Evolutionary conservation across 768 basidiomycete species (phyloP).

Genomic region (Inosperma sp.): DNA sequence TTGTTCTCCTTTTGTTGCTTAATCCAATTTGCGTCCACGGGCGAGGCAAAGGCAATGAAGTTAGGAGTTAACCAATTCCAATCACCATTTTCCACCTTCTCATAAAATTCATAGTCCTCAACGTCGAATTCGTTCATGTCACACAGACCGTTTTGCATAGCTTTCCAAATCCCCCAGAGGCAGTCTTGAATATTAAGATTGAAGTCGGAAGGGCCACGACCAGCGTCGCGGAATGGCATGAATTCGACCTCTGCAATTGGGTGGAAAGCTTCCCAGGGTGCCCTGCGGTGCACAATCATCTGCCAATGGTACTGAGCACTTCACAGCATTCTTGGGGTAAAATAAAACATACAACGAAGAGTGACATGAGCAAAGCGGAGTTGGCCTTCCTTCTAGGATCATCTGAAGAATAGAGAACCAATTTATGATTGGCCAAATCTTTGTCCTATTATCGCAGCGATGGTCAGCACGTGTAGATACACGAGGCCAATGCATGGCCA

Average conservation of each 20-base stretch:
- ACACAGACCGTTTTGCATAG: slow-evolving; percentile 86
- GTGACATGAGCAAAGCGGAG: slow-evolving; percentile 88
- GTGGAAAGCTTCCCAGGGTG: slow-evolving; percentile 93
- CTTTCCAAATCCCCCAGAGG: slow-evolving; percentile 83
- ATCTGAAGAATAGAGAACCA: slow-evolving; percentile 84
- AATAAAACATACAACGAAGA: slow-evolving; percentile 70
- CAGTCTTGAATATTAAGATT: slow-evolving; percentile 92
- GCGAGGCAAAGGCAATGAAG: slow-evolving; percentile 93
- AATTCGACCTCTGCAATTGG: slow-evolving; percentile 91
- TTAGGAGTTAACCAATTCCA: slow-evolving; percentile 94
- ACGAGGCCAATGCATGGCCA: slow-evolving; percentile 28
- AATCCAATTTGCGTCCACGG: slow-evolving; percentile 76
- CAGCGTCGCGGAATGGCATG: slow-evolving; percentile 95
- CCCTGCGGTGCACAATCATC: slow-evolving; percentile 89
- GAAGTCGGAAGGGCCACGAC: slow-evolving; percentile 88
- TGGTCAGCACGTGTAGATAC: slow-evolving; percentile 30
- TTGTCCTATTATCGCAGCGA: slow-evolving; percentile 51
- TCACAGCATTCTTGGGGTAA: slow-evolving; percentile 9
- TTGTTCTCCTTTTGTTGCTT: slow-evolving; percentile 68
- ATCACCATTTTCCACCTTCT: slow-evolving; percentile 93
- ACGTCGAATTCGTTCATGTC: slow-evolving; percentile 94
- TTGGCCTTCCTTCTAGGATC: slow-evolving; percentile 89
- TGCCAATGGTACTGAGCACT: slow-evolving; percentile 30
- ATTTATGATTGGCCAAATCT: slow-evolving; percentile 62
- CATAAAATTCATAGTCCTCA: slow-evolving; percentile 90